Percentiles rank a stretch among this genome's conserved stretches.
These are phyloP conservation scores for Porosira glacialis DNA, from an alignment of 352 stramenopile genomes.

Conservation along the genomic window DNA sequence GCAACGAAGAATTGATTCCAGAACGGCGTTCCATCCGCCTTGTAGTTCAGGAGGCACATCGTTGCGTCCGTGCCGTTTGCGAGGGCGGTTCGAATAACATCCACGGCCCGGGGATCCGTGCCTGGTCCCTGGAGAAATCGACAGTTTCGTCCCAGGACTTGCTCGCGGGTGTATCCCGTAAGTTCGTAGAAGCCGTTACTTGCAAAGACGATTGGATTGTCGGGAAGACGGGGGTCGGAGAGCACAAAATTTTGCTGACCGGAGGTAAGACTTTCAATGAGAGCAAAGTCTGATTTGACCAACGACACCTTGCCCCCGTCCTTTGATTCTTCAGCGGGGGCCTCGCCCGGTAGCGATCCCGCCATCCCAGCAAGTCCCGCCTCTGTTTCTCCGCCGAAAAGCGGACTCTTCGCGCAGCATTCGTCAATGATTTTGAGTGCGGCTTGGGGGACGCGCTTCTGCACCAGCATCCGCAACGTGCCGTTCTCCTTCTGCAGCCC, in stretches of 20 bases:
- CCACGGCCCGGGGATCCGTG: conserved; percentile 82
- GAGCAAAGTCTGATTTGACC: conserved; percentile 80
- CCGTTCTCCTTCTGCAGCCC: conserved; percentile 81
- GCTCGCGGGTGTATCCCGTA: conserved; percentile 83
- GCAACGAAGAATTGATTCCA: conserved; percentile 89
- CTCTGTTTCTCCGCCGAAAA: conserved; percentile 20
- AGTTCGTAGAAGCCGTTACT: conserved; percentile 84
- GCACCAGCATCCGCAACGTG: conserved; percentile 77
- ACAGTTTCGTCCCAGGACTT: conserved; percentile 86
- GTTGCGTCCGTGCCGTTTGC: conserved; percentile 80
- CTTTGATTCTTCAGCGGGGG: conserved; percentile 71
- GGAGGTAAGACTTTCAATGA: conserved; percentile 78
- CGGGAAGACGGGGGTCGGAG: conserved; percentile 82
- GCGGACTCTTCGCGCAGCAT: conserved; percentile 48
- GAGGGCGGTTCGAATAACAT: conserved; percentile 83
- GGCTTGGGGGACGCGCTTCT: conserved; percentile 58
- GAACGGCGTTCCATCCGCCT: conserved; percentile 83
- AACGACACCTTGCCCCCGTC: conserved; percentile 81
- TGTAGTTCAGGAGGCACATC: conserved; percentile 87
- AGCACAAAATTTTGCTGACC: conserved; percentile 87
- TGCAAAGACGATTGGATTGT: conserved; percentile 86
- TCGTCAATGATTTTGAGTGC: conserved; percentile 62
- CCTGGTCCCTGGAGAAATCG: conserved; percentile 85
- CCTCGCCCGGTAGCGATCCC: conserved; percentile 73
- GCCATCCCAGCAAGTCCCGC: conserved; percentile 49